Evolutionary conservation across 805 yeast genomes (phyloP), one percentile per base, ranked within the genome.

Genomic region (Suhomyces pyralidae): DNA sequence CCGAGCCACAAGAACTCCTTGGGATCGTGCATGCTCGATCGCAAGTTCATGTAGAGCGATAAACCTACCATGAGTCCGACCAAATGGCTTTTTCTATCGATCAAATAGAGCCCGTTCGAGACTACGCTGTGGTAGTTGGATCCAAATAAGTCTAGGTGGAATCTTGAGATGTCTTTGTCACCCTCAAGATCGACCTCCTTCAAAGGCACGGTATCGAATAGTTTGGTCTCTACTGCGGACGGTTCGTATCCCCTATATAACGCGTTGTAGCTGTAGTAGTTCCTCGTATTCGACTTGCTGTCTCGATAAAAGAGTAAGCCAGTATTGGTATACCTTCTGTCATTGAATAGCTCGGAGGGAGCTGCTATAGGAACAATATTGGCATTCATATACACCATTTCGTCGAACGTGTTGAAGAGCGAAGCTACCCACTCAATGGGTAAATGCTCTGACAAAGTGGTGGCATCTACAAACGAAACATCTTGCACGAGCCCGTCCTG

Each of bases 251-350:
- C 40, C 32, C 42, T 5, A 34, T 45, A 50, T 22, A 30, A 20
- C 28, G 20, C 30, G 7, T 15, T 9, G 49, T 40, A 40, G 19
- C 36, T 40, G 32, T 28, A 45, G 46, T 46, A 53, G 55, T 48
- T 28, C 19, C 42, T 40, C 15, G 19, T n/a, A 19, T 25, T 36
- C 9, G 36, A 25, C 46, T 51, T 51, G n/a, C 65, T 54, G 52
- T 64, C 70, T 52, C 58, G 59, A 55, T 66, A 67, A 47, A 64
- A 62, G 44, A 58, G 54, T 2, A 70, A 55, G 12, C 61, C 61
- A 12, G 62, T 49, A 14, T 46, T 30, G 40, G 34, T 42, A 48
- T 65, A 65, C 47, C 63, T 56, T 5, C 51, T 22, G 9, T 40
- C 26, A 5, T 49, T 47, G 30, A 56, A 46, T 32, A 56, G 38